Base-by-base conservation (phyloP, 2,329 filamentous ascomycete genomes). In the Paracamarosporium sp. region DNA sequence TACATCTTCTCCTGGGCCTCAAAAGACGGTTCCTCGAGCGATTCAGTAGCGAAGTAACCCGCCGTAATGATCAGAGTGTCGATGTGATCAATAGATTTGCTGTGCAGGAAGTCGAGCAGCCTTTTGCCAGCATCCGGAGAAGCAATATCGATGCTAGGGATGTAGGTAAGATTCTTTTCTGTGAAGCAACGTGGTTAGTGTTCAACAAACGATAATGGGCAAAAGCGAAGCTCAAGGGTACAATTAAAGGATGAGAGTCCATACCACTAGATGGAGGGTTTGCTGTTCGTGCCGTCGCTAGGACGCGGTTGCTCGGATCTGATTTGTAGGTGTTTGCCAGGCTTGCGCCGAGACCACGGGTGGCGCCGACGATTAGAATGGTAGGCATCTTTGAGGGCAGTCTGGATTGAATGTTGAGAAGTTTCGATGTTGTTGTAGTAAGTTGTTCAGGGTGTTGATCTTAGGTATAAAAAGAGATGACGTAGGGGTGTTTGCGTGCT, bases 1-100 rank as follows among this genome's bases (percentile, higher is more conserved):
- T 92, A 92, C 87, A 91, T 92, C 61, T 81, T 84, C 48, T 90
- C 81, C 73, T 92, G 81, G 30, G 86, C 85, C 27, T 86, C 83
- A 82, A 87, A 91, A 60, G 87, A 83, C 0, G 88, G 88, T 1
- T 86, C 80, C 50, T 82, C 76, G 56, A 90, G 86, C 59, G 86
- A 83, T 66, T 92, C 90, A 2, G 85, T 87, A 20, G 81, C 82
- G 67, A 92, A 92, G 72, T 88, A 86, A 7, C 89, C 89, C 0
- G 89, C 89, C 2, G 86, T 86, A 64, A 92, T 86, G 67, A 91
- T 85, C 70, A 88, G 74, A 4, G 79, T 75, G 60, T 79, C 73
- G 44, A 78, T 41, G 15, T 65, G 58, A 2, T 62, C 46, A n/a
- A 80, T 73, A 12, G 80, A 80, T 20, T 82, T 72, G 7, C 79